Conservation (phyloP, 148 eudicot genomes). For the Cornus kousa region DNA sequence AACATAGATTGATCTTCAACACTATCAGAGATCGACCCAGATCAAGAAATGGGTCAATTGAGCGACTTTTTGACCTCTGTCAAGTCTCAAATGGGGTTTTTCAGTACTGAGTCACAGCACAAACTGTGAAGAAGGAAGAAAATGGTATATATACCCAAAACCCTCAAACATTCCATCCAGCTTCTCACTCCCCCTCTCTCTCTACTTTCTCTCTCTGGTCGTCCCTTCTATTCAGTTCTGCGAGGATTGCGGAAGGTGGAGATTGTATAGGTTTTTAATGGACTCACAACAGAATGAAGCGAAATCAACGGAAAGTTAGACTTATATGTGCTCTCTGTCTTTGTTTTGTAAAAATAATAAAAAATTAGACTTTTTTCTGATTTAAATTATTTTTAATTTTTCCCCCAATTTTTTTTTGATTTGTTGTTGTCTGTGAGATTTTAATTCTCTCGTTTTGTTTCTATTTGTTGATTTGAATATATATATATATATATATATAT, state of each 20-base stretch:
- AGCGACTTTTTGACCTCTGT: conserved; percentile 20
- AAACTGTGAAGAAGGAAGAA: not conserved
- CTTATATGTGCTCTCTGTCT: not conserved
- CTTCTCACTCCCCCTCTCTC: too few relatives aligned
- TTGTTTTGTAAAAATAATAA: not conserved
- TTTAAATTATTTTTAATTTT: not conserved
- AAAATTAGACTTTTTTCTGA: not conserved
- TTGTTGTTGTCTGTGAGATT: not conserved
- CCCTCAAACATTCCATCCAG: not conserved
- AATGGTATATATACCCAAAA: not conserved
- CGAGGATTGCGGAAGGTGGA: conserved; percentile 54
- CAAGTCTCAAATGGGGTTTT: not conserved
- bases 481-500: too few relatives aligned
- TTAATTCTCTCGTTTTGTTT: not conserved
- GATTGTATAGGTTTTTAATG: conserved; percentile 11
- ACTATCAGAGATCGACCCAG: conserved; percentile 34
- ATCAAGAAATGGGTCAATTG: conserved; percentile 17
- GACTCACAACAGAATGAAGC: conserved; percentile 21
- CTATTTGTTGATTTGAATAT: too few relatives aligned
- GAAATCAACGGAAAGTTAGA: conserved; percentile 39
- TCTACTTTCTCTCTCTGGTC: not conserved
- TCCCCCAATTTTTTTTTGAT: too few relatives aligned
- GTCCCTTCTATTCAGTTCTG: conserved; percentile 1
- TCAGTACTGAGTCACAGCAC: not conserved
- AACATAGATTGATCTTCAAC: conserved; percentile 5